Base-by-base conservation (phyloP, 495 filamentous ascomycete species). In the Parathielavia hyrcaniae region DNA sequence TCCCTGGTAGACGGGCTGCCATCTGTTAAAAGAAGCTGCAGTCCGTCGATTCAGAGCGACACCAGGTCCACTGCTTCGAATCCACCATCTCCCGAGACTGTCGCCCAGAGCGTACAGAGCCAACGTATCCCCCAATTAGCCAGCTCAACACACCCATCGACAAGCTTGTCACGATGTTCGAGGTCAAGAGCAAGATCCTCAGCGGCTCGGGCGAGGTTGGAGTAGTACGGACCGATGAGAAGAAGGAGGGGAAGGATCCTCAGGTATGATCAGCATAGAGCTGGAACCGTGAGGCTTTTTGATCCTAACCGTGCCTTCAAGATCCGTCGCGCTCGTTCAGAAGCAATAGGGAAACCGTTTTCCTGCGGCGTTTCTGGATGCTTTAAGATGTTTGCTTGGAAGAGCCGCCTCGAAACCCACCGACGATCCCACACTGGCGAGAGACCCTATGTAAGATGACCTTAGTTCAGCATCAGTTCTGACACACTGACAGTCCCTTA, bases 341-440 rank as follows among this genome's bases (percentile, higher is more conserved):
- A 55, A 46, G 55, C 53, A 20, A 65, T 73, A 39, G 79, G 78
- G 59, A 89, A 87, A 69, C 81, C 83, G 64, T 93, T 93, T 66
- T 72, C 80, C 26, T 97, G 92, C 72, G 82, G 78, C 22, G 80
- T 91, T 36, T 79, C 83, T 12, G 81, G 84, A 14, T 97, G 92
- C 65, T 75, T 79, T 56, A 96, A 93, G 74, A 83, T 79, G 59
- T 96, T 96, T 71, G 83, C 83, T 55, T 91, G 97, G 69, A 96
- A 92, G 71, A 97, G 91, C 3, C 90, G 96, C 68, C 79, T 96
- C 39, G 90, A 95, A 58, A 97, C 95, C 40, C 92, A 97, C 65
- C 86, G 80, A 46, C 82, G 92, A 66, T 86, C 90, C 11, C 92
- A 97, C 66, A 96, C 91, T 4, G 92, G 92, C 20, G 83, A 90